Evolutionary conservation across 495 filamentous ascomycete genomes (phyloP).

Genomic region (Talaromyces stipitatus): DNA sequence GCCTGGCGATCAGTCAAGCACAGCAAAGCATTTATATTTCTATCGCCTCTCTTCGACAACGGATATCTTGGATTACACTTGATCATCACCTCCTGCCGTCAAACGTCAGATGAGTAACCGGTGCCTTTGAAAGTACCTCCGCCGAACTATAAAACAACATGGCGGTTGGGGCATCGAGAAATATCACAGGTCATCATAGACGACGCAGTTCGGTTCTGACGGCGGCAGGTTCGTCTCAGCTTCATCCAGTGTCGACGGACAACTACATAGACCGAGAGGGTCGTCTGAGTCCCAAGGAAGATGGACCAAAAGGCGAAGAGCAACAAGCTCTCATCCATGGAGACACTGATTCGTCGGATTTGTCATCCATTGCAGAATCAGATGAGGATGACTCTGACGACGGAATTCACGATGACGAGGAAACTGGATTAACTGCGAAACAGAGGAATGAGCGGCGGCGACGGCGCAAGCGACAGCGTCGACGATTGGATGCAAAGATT

Average conservation of each 20-base stretch:
- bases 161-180: conserved; percentile 10
- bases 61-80: conserved; percentile 10
- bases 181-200: conserved; percentile 43
- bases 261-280: conserved; percentile 31
- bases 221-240: conserved; percentile 17
- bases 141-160: background rate
- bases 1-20: background rate
- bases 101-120: background rate
- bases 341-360: conserved; percentile 40
- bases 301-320: conserved; percentile 27
- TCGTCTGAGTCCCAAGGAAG: conserved; percentile 23
- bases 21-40: background rate
- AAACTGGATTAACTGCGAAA: conserved; percentile 70
- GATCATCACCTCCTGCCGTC: background rate
- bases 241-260: conserved; percentile 30
- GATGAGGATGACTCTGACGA: conserved; percentile 55
- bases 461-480: conserved; percentile 56
- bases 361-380: conserved; percentile 43
- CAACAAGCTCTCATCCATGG: conserved; percentile 28
- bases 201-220: conserved; percentile 53
- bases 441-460: conserved; percentile 60
- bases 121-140: background rate
- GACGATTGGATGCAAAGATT: conserved; percentile 67
- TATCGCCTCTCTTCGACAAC: conserved; percentile 3
- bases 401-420: conserved; percentile 78